phyloP scores from a whole-genome alignment of 345 rosid species.

The Physaria fendleri region DNA sequence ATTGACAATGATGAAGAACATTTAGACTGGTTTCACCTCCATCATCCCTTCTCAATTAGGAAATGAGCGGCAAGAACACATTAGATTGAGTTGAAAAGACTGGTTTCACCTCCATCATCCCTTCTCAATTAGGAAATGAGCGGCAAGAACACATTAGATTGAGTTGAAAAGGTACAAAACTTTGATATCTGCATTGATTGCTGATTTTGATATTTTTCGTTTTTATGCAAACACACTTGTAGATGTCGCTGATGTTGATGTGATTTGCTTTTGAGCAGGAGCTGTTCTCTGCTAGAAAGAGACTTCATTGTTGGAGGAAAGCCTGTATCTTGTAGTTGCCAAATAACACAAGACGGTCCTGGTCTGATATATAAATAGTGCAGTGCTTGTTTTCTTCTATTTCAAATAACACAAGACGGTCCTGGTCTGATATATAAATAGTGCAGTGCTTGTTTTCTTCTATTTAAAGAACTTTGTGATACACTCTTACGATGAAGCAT shows the following conservation, averaged over 20 bases:
- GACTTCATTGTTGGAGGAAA: too few relatives aligned
- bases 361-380: too few relatives aligned
- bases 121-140: conserved; percentile 24
- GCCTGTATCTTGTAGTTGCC: conserved; percentile 6
- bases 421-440: conserved; percentile 18
- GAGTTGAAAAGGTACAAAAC: conserved; percentile 20
- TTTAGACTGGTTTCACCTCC: conserved; percentile 27
- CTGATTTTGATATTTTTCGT: too few relatives aligned
- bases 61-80: conserved; percentile 12
- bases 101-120: too few relatives aligned
- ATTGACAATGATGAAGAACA: conserved; percentile 57
- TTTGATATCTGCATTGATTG: too few relatives aligned
- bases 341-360: too few relatives aligned
- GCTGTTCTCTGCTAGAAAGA: too few relatives aligned
- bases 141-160: conserved; percentile 12
- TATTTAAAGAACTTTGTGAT: conserved; percentile 13
- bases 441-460: conserved; percentile 17
- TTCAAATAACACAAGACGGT: too few relatives aligned
- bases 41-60: conserved; percentile 24
- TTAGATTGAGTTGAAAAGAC: conserved; percentile 21
- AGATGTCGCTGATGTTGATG: too few relatives aligned
- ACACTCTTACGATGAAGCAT: conserved; percentile 18
- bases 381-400: too few relatives aligned
- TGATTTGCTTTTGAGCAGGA: too few relatives aligned
- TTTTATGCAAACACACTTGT: too few relatives aligned